Evolutionary conservation across 148 eudicot genomes (phyloP), one percentile per base, ranked within the genome.

Genomic region (Dianthus caryophyllus): DNA sequence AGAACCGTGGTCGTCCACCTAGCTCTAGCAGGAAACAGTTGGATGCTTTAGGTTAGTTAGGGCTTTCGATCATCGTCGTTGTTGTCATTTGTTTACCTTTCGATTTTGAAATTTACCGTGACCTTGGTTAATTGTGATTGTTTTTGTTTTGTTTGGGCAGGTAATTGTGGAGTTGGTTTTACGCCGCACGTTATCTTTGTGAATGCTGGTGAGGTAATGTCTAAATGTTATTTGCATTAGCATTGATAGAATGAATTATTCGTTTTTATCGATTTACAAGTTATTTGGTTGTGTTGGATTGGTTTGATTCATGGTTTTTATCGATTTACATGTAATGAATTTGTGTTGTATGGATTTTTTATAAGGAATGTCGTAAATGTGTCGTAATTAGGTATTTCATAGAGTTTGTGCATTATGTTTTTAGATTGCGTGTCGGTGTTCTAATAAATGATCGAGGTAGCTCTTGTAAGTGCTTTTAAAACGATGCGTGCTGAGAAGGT

Each of bases 21-120:
- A 80, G 91, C 6, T 82, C 88, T 11, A 79, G 84, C 29, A 86
- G 84, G 78, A 76, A 76, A 55, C 91, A 86, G 25, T 65, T 89
- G 77, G 91, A 93, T 83, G 98, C 98, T 16, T 76, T 93, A 68
- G 98, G 98, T 85, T 57, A n/a, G n/a, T n/a, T n/a, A n/a, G n/a
- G n/a, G n/a, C n/a, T n/a, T n/a, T n/a, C n/a, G 38, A 33, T 33
- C 38, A 7, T 33, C 38, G 7, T 33, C 38, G 7, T 33, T 33
- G 3, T 3, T 2, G 38, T 33, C 38, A 7, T 33, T 33, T 33
- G 38, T 33, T 33, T 33, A 33, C 4, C 38, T 33, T 33, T 33
- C 50, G 5, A 46, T 55, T 29, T 6, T 52, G 22, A 11, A 6
- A 26, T n/a, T 71, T 78, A 21, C 30, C 60, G 44, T n/a, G 3